These are phyloP conservation scores for Inga laurina DNA, from an alignment of 306 rosid genomes.

Conservation along the genomic window DNA sequence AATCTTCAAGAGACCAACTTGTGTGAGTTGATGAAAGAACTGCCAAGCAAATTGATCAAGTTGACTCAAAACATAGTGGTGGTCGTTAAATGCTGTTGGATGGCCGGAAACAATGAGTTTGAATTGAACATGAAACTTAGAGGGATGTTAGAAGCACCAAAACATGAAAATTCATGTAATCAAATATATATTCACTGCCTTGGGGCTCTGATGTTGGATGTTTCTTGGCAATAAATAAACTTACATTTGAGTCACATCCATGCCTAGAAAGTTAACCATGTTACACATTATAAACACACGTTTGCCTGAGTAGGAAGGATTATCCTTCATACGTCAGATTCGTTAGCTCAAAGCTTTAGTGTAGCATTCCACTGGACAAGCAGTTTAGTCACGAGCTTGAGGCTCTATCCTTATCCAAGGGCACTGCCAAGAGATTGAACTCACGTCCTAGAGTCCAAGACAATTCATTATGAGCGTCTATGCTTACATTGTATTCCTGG, in stretches of 20 bases:
- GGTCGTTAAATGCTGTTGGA: neutral
- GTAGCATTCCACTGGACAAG: neutral
- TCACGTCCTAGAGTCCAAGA: constrained; percentile 71
- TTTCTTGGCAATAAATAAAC: neutral
- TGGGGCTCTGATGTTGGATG: neutral
- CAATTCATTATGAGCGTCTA: constrained; percentile 61
- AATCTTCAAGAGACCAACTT: neutral
- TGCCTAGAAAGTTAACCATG: neutral
- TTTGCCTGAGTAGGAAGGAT: neutral
- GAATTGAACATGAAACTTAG: neutral
- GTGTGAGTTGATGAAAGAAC: neutral
- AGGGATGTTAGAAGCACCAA: neutral
- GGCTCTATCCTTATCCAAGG: constrained; percentile 36
- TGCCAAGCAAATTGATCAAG: neutral
- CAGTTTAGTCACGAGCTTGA: constrained; percentile 37
- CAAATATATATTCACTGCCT: neutral
- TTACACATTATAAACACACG: neutral
- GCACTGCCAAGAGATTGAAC: constrained; percentile 59
- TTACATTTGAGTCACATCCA: neutral
- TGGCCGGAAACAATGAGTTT: neutral
- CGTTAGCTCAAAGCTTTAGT: neutral
- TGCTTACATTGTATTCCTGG: constrained; percentile 68
- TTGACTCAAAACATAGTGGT: neutral
- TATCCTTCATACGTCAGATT: constrained; percentile 21
- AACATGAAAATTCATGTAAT: neutral